Conservation (phyloP, 2,329 filamentous ascomycete species). For the Didymella pomorum region DNA sequence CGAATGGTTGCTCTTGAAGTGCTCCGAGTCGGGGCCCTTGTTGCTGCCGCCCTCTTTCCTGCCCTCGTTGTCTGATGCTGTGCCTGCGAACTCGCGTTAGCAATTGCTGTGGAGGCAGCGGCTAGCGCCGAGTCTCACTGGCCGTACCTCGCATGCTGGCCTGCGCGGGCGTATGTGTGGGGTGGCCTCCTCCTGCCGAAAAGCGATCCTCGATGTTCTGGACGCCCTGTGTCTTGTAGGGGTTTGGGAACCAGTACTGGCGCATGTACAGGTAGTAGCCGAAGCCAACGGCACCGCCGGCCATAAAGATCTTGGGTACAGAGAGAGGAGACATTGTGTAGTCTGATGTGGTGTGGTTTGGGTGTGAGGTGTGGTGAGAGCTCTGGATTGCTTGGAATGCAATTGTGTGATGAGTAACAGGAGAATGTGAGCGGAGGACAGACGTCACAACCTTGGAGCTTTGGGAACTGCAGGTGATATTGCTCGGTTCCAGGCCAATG, state of each 20-base stretch:
- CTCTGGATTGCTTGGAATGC: background rate
- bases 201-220: constrained; percentile 48
- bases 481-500: constrained; percentile 14
- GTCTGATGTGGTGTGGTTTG: constrained; percentile 10
- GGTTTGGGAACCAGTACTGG: constrained; percentile 50
- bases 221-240: constrained; percentile 47
- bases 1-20: constrained; percentile 38
- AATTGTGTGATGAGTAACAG: constrained; percentile 9
- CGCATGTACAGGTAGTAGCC: constrained; percentile 49
- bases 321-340: constrained; percentile 42
- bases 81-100: constrained; percentile 25
- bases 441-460: constrained; percentile 10
- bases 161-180: constrained; percentile 43
- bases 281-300: constrained; percentile 47
- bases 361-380: constrained; percentile 5
- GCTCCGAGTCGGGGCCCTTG: constrained; percentile 40
- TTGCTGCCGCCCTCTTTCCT: constrained; percentile 34
- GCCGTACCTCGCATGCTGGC: constrained; percentile 40
- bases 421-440: constrained; percentile 8
- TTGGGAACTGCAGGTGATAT: constrained; percentile 11
- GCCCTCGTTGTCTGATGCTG: constrained; percentile 32
- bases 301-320: constrained; percentile 50
- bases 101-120: background rate
- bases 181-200: constrained; percentile 42
- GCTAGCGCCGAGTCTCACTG: constrained; percentile 10